Base-by-base conservation (phyloP, 257 asterid genomes). In the Solanum appendiculatum region DNA sequence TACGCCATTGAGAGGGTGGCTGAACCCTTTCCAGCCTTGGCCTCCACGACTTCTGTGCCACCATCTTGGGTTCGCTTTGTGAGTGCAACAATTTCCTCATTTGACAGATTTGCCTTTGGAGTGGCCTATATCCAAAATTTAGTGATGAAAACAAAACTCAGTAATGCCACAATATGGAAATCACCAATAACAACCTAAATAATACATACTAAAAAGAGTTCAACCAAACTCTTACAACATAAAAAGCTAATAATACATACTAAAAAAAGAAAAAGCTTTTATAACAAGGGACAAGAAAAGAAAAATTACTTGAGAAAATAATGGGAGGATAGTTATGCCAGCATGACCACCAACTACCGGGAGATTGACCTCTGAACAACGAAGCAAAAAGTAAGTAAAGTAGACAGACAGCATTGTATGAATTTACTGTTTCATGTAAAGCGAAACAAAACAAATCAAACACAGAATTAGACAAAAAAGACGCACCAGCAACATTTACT, bases 1-100 rank as follows among this genome's bases (percentile, higher is more conserved):
- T 92, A 96, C 98, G 98, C 99, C 99, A 97, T 96, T 34, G 99
- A 97, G 77, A 97, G 98, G 64, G 99, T 97, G 77, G 99, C 99
- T 42, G 99, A 96, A 85, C 98, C 99, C 91, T 96, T 96, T 88
- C 99, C 99, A 89, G 99, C 99, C 93, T 97, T 97, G 16, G 99
- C 99, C 90, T 93, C 97, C 51, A 97, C 99, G 63, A 97, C 99
- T 90, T 97, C 99, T 1, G 99, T 97, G 78, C 99, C 98, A 89
- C 99, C 99, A 89, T 97, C 97, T 93, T 97, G 99, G 39, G 98
- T 97, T 90, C 99, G 90, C 84, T 94, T 93, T 27, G 99, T 94
- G 81, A 96, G 96, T 82, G 98, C 98, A 87, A 63, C 88, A 48
- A 97, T 92, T 2, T 88, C 94, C 34, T 97, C 98, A 90, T 91